Base-by-base conservation (phyloP, 768 basidiomycete species). In the Boletus rex-veris region DNA sequence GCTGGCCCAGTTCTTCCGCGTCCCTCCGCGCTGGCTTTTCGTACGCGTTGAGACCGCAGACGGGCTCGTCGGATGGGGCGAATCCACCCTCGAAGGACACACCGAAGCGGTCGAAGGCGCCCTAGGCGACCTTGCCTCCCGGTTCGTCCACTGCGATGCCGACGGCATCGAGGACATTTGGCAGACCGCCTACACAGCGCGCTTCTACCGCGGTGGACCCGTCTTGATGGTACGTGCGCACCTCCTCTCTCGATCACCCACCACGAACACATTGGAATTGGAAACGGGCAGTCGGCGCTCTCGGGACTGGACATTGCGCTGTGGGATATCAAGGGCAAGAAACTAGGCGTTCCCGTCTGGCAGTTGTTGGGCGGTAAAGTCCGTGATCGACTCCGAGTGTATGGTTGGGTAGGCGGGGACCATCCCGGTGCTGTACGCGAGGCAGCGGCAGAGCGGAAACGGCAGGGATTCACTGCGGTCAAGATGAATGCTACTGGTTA, bases 281-380 rank as follows among this genome's bases (percentile, higher is more conserved):
- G 28, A 28, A 8, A 28, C 28, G 28, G 2, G 3, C 12, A 80
- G 78, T 81, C 77, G 28, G 81, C 78, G 9, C 66, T 81, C 10
- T 79, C 81, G 2, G 83, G 84, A 0, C 67, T 88, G 30, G 84
- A 87, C 66, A 88, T 88, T 53, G 84, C 85, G 1, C 72, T 89
- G 1, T 80, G 87, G 87, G 87, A 88, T 61, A 85, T 89, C 70
- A 88, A 88, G 59, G 88, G 88, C n/a, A 87, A 86, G 70, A 83
- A 81, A 33, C 76, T 88, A 3, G 84, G 84, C 33, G 86, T 79
- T 10, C 80, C 78, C 0, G 70, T 86, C 1, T 86, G 80, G 77
- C 78, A 85, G 66, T 73, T 90, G 1, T 76, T 87, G 7, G 88
- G 86, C 8, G 87, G 86, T 5, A 83, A 82, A 64, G 83, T 87